phyloP scores from a whole-genome alignment of 164 flowering plant species.

The Kalanchoe fedtschenkoi region DNA sequence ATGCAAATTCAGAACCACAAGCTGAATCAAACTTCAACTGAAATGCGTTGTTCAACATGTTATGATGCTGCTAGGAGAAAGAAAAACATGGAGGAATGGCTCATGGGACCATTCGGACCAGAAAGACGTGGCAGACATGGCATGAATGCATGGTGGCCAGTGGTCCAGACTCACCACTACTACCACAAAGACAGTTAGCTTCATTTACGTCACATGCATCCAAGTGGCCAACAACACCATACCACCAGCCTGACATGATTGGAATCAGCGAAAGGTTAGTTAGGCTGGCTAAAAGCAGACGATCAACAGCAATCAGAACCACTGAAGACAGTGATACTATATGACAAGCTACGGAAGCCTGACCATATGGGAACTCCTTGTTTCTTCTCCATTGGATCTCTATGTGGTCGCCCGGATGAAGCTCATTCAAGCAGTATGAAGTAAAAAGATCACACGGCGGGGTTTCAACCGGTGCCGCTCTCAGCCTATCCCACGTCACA shows the following conservation, averaged over 20 bases:
- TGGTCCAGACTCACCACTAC: conserved; percentile 50
- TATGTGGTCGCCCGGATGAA: conserved; percentile 32
- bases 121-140: too few species aligned
- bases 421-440: conserved; percentile 27
- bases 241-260: conserved; percentile 92
- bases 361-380: conserved; percentile 42
- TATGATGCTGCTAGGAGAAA: background rate
- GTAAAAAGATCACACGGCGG: conserved; percentile 28
- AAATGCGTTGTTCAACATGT: background rate
- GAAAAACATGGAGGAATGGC: too few species aligned
- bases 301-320: background rate
- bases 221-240: conserved; percentile 88
- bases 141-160: background rate
- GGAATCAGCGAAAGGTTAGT: too few species aligned
- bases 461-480: conserved; percentile 28
- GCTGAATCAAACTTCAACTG: background rate
- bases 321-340: background rate
- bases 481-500: conserved; percentile 35
- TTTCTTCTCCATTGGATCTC: conserved; percentile 50
- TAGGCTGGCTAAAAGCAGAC: too few species aligned
- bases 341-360: background rate
- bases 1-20: conserved; percentile 1
- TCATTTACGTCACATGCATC: conserved; percentile 73
- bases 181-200: conserved; percentile 53
- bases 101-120: too few species aligned